A percentile compares a stretch with the other conserved stretches of the same genome.
These are phyloP conservation scores for Rubia tinctorum DNA, from an alignment of 305 asterid genomes.

Conservation along the genomic window DNA sequence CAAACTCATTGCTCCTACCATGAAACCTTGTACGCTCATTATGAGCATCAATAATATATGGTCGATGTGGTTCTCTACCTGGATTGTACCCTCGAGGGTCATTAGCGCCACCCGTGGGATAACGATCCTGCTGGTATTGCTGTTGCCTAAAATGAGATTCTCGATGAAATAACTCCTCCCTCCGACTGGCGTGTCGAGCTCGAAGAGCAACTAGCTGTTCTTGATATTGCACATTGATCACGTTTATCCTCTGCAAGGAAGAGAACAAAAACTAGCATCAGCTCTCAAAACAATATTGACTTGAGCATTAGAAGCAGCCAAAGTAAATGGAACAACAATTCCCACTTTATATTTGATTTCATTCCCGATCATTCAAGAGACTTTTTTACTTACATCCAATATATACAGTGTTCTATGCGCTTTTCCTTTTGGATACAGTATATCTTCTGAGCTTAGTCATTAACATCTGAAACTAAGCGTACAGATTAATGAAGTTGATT, in stretches of 20 bases:
- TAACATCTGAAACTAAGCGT: neutral
- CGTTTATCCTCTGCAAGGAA: constrained; percentile 56
- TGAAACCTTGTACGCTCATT: constrained; percentile 54
- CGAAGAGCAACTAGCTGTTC: constrained; percentile 80
- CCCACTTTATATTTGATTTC: too few relatives aligned
- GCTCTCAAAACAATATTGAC: neutral
- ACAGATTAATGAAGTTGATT: neutral
- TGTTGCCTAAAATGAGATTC: too few relatives aligned
- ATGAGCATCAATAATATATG: constrained; percentile 54
- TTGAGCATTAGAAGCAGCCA: neutral
- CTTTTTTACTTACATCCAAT: too few relatives aligned
- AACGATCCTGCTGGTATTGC: constrained; percentile 52
- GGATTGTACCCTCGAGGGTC: neutral
- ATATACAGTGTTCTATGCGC: too few relatives aligned
- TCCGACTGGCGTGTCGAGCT: constrained; percentile 57
- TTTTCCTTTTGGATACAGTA: too few relatives aligned
- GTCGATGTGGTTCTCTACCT: constrained; percentile 21
- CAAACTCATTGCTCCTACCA: constrained; percentile 62
- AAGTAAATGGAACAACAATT: neutral
- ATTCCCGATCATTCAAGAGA: too few relatives aligned
- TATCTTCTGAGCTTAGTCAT: neutral
- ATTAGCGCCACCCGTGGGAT: constrained; percentile 29
- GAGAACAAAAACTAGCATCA: neutral
- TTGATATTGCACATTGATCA: constrained; percentile 67
- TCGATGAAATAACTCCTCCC: constrained; percentile 63